These are phyloP conservation scores for Cystofilobasidium ferigula DNA, from an alignment of 768 basidiomycete species.

Conservation along the genomic window DNA sequence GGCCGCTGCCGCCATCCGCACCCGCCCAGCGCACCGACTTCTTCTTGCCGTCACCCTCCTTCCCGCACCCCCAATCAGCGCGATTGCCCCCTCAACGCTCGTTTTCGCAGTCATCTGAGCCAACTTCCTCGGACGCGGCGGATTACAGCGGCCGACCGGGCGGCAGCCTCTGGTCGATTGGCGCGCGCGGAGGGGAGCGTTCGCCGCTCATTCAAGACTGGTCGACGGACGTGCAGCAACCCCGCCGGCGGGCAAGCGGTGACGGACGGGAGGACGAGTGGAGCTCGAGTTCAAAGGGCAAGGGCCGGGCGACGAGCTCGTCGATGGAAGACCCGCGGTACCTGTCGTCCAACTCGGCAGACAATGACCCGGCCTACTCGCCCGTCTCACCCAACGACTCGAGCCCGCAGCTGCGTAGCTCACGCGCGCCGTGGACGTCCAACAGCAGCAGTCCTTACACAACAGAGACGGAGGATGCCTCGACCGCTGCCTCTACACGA, in stretches of 20 bases:
- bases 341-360: constrained; percentile 7
- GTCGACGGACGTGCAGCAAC: not conserved
- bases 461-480: not conserved
- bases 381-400: not conserved
- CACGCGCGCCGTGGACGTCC: constrained; percentile 2
- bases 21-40: constrained; percentile 32
- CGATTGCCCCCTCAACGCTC: not conserved
- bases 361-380: constrained; percentile 4
- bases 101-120: not conserved
- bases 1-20: constrained; percentile 29
- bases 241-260: not conserved
- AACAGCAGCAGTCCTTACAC: not conserved
- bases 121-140: not conserved
- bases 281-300: not conserved
- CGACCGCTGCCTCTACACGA: not conserved
- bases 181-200: not conserved
- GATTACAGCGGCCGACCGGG: constrained; percentile 1
- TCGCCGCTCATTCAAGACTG: constrained; percentile 5
- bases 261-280: not conserved
- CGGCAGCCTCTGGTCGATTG: constrained; percentile 5
- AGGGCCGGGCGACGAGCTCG: not conserved
- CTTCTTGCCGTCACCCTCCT: constrained; percentile 26
- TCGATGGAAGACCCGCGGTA: constrained; percentile 1
- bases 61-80: not conserved
- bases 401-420: not conserved